Evolutionary conservation across 2,329 filamentous ascomycete species (phyloP).

Genomic region (Fusarium nelsonii): DNA sequence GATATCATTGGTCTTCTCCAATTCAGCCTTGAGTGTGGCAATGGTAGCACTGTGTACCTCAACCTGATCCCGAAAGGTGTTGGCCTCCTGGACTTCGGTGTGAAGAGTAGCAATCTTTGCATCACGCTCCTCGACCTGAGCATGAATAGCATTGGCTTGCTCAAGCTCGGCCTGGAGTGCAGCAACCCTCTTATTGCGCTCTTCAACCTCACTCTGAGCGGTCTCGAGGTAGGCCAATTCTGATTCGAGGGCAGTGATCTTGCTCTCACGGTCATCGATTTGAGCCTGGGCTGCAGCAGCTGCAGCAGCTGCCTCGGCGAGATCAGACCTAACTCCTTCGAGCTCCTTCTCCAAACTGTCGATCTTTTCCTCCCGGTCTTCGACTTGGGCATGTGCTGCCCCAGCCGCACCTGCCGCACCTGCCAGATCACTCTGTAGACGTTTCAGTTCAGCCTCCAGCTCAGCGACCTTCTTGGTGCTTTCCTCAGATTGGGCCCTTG

Average conservation of each 20-base stretch:
- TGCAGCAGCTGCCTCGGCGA: slow-evolving; percentile 28
- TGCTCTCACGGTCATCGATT: slow-evolving; percentile 42
- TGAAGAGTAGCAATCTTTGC: slow-evolving; percentile 31
- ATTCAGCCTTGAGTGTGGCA: slow-evolving; percentile 38
- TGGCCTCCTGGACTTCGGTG: slow-evolving; percentile 37
- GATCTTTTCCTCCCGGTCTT: slow-evolving; percentile 56
- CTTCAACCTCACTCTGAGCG: slow-evolving; percentile 37
- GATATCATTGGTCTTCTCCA: slow-evolving; percentile 31
- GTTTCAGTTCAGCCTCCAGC: slow-evolving; percentile 56
- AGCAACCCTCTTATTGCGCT: slow-evolving; percentile 34
- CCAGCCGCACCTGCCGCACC: slow-evolving; percentile 44
- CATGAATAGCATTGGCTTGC: slow-evolving; percentile 17
- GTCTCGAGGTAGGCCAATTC: slow-evolving; percentile 36
- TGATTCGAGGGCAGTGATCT: slow-evolving; percentile 37
- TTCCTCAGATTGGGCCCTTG: slow-evolving; percentile 47
- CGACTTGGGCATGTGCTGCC: slow-evolving; percentile 43
- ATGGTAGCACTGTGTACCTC: slow-evolving; percentile 41
- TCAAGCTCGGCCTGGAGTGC: slow-evolving; percentile 53
- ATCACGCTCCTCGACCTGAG: slow-evolving; percentile 32
- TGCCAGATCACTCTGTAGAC: slow-evolving; percentile 43
- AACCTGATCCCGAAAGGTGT: slow-evolving; percentile 26
- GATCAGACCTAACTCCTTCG: slow-evolving; percentile 33
- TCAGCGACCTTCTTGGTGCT: slow-evolving; percentile 55
- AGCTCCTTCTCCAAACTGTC: slow-evolving; percentile 55
- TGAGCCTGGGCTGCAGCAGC: slow-evolving; percentile 32